Percentiles rank a stretch among this genome's conserved stretches.
These are phyloP conservation scores for Aureobasidium sp. DNA, from an alignment of 2,329 filamentous ascomycete genomes.

Conservation along the genomic window DNA sequence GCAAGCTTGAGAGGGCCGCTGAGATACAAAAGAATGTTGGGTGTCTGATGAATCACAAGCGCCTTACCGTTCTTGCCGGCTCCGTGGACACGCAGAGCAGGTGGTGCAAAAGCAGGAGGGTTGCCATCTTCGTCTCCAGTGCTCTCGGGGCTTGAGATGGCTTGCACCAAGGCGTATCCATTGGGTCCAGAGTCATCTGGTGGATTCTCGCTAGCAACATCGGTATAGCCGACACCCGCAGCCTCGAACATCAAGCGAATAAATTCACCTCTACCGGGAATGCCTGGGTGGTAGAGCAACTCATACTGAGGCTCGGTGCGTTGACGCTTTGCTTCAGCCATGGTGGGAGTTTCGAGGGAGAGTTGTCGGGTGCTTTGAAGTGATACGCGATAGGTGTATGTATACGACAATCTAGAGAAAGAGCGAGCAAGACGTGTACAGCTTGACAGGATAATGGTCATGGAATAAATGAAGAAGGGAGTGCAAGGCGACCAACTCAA, in stretches of 20 bases:
- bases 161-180: constrained; percentile 47
- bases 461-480: background rate
- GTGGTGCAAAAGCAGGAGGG: constrained; percentile 60
- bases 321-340: constrained; percentile 14
- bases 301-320: constrained; percentile 40
- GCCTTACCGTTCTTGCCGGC: constrained; percentile 47
- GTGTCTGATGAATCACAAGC: constrained; percentile 60
- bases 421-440: background rate
- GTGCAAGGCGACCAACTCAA: background rate
- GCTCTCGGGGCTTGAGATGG: constrained; percentile 40
- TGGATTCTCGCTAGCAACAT: constrained; percentile 44
- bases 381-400: background rate
- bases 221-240: constrained; percentile 56
- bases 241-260: constrained; percentile 68
- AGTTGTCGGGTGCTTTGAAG: background rate
- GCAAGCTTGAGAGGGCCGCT: constrained; percentile 54
- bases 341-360: background rate
- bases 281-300: constrained; percentile 64
- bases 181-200: constrained; percentile 41
- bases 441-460: background rate
- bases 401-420: background rate
- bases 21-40: constrained; percentile 67
- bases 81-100: constrained; percentile 50
- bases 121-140: constrained; percentile 48
- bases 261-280: constrained; percentile 70